These are phyloP conservation scores for Phytopythium oedochilum DNA, from an alignment of 352 stramenopile species.

Conservation along the genomic window DNA sequence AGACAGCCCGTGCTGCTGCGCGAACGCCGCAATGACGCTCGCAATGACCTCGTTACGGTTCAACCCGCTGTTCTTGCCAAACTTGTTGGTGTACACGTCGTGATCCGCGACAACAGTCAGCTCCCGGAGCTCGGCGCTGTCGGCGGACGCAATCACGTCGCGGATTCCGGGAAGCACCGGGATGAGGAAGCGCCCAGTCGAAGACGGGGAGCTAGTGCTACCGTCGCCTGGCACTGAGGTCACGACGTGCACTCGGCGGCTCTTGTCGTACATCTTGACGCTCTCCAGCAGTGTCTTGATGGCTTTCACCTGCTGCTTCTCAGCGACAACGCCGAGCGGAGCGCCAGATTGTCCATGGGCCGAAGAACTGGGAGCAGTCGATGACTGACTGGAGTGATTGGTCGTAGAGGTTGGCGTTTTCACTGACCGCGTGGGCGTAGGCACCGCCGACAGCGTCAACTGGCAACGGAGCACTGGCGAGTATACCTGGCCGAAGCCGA, in stretches of 20 bases:
- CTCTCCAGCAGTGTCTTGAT: constrained; percentile 75
- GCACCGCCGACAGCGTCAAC: constrained; percentile 18
- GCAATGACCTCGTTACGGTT: constrained; percentile 75
- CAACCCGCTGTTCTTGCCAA: constrained; percentile 57
- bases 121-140: constrained; percentile 20
- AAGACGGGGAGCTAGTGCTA: neutral
- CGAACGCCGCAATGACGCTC: constrained; percentile 47
- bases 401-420: neutral
- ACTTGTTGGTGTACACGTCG: constrained; percentile 72
- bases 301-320: constrained; percentile 70
- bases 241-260: constrained; percentile 53
- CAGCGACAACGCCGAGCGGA: constrained; percentile 33
- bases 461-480: constrained; percentile 55
- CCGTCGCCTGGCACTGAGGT: neutral
- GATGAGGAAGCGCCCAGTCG: constrained; percentile 37
- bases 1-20: constrained; percentile 37
- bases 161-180: constrained; percentile 45
- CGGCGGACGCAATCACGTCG: constrained; percentile 14
- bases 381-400: neutral
- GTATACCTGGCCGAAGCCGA: constrained; percentile 83
- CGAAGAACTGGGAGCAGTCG: neutral
- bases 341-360: neutral
- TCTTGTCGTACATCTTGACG: constrained; percentile 69
- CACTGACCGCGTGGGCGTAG: neutral
- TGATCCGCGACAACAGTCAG: constrained; percentile 45